Conservation (phyloP, 805 yeast genomes). For the Yamadazyma kitorensis region DNA sequence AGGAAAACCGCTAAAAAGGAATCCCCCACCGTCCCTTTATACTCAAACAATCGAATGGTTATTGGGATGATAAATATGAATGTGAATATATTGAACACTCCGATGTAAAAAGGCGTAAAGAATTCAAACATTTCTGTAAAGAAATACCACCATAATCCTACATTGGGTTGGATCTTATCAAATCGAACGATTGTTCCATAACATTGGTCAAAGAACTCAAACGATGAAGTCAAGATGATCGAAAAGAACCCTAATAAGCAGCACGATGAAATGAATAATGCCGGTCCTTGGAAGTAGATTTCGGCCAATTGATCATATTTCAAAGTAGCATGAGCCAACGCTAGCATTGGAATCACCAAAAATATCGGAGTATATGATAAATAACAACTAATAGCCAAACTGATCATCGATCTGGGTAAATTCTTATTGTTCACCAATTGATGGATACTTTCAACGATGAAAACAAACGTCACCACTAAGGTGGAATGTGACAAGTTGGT, state of each 20-base stretch:
- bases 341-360: constrained; percentile 56
- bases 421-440: constrained; percentile 41
- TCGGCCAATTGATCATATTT: constrained; percentile 3
- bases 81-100: constrained; percentile 77
- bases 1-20: constrained; percentile 55
- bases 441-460: constrained; percentile 47
- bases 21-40: constrained; percentile 30
- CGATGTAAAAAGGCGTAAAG: constrained; percentile 77
- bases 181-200: constrained; percentile 61
- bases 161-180: constrained; percentile 76
- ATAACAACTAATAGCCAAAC: constrained; percentile 62
- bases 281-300: constrained; percentile 18
- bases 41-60: constrained; percentile 58
- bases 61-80: constrained; percentile 69
- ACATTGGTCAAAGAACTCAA: constrained; percentile 25
- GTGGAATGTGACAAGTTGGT: constrained; percentile 71
- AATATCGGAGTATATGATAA: constrained; percentile 61
- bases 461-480: constrained; percentile 55
- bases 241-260: constrained; percentile 25
- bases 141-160: constrained; percentile 98
- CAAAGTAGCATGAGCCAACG: constrained; percentile 24
- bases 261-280: constrained; percentile 15
- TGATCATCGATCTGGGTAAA: constrained; percentile 43
- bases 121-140: constrained; percentile 93
- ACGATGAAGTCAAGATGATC: constrained; percentile 24